Evolutionary conservation across 768 basidiomycete genomes (phyloP).

Genomic region (Lactarius hengduanensis): DNA sequence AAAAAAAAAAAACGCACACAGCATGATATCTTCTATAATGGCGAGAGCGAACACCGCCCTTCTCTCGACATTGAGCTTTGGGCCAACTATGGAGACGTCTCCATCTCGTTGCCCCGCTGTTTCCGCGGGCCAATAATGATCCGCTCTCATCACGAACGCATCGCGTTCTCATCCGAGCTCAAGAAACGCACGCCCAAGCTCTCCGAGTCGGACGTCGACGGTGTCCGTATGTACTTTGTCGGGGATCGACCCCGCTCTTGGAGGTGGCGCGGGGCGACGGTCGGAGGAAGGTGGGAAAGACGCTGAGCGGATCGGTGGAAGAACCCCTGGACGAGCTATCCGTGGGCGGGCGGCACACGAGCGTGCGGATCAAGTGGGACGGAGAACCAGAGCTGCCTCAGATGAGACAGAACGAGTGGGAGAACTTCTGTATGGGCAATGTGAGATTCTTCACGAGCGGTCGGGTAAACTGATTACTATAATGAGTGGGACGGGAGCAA

Average conservation of each 20-base stretch:
- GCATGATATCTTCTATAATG: neutral
- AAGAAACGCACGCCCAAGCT: neutral
- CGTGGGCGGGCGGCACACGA: neutral
- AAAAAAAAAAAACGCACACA: neutral
- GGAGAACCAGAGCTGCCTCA: constrained; percentile 11
- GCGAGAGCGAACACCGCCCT: neutral
- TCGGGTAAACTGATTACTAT: neutral
- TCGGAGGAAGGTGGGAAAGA: neutral
- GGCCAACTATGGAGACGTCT: constrained; percentile 12
- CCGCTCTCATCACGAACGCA: neutral
- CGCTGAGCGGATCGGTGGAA: neutral
- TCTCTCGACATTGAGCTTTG: neutral
- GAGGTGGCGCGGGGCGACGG: neutral
- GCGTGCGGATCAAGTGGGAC: constrained; percentile 9
- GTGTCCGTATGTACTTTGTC: constrained; percentile 10
- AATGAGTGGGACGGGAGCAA: too few species aligned
- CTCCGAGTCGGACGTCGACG: neutral
- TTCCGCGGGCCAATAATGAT: constrained; percentile 15
- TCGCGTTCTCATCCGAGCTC: constrained; percentile 8
- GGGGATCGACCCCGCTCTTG: neutral
- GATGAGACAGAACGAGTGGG: neutral
- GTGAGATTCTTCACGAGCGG: constrained; percentile 12
- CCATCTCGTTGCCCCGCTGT: constrained; percentile 7
- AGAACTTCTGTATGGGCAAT: neutral
- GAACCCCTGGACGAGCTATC: constrained; percentile 1